Evolutionary conservation across 2,329 filamentous ascomycete species (phyloP).

Genomic region (Hypoxylon sp.): DNA sequence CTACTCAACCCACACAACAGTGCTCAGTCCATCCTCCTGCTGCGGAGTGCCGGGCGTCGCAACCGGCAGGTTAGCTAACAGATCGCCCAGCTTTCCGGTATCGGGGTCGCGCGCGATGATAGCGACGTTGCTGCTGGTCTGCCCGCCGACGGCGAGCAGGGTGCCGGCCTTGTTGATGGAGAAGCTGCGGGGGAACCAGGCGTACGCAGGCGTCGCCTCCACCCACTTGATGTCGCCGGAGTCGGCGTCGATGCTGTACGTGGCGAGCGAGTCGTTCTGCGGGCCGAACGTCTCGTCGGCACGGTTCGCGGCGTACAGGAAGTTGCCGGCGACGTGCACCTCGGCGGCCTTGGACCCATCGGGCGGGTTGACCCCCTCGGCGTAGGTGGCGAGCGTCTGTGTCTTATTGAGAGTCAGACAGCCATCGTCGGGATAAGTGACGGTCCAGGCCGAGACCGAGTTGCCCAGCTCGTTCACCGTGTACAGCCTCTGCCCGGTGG

Average conservation of each 20-base stretch:
- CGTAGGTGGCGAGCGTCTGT: conserved; percentile 62
- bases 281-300: conserved; percentile 69
- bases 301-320: conserved; percentile 72
- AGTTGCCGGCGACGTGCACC: conserved; percentile 65
- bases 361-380: conserved; percentile 57
- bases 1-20: conserved; percentile 63
- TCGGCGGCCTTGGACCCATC: conserved; percentile 66
- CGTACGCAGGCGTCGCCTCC: conserved; percentile 68
- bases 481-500: conserved; percentile 53
- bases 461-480: conserved; percentile 64
- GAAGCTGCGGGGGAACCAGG: conserved; percentile 73
- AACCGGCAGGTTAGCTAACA: conserved; percentile 58
- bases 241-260: conserved; percentile 60
- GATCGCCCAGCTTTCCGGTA: conserved; percentile 67
- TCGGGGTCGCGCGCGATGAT: conserved; percentile 66
- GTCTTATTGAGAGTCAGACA: conserved; percentile 62
- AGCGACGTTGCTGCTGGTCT: conserved; percentile 69
- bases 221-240: conserved; percentile 65
- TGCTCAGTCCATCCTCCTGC: conserved; percentile 62
- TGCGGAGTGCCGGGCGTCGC: conserved; percentile 56
- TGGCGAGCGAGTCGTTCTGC: conserved; percentile 67
- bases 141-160: conserved; percentile 72
- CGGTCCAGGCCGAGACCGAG: conserved; percentile 63
- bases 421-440: conserved; percentile 58
- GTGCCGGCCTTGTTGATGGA: conserved; percentile 69